Evolutionary conservation across 192 early-diverging fungal species (phyloP), one percentile per base, ranked within the genome.

Genomic region (Backusella macrospora): DNA sequence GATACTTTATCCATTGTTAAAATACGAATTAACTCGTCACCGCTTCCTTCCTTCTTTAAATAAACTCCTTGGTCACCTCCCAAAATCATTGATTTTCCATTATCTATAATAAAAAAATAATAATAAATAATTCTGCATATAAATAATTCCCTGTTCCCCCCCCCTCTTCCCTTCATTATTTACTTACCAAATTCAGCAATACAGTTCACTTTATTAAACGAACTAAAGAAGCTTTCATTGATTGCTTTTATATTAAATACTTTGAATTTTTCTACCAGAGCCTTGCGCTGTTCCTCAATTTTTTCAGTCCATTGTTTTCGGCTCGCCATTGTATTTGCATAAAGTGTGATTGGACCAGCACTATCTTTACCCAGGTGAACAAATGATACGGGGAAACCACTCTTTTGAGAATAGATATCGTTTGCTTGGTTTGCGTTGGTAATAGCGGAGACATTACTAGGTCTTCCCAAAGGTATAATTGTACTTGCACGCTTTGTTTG

Each of bases 51-150:
- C 48, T 88, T 85, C 14, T 84, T 77, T 14, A 90, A 86, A 71
- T 90, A 98, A 21, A 98, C 82, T 8, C 96, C 96, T 40, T 87
- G 80, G 71, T 98, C 95, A 6, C 95, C 92, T 23, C 93, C 96
- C 46, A 97, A 76, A 37, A 95, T 81, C 55, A 97, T 84, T 39
- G 87, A 75, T 10, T 84, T 86, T 64, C 87, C 87, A 73, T 88
- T 26, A 26, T 68, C 26, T 68, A 23, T 0, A 7, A 46, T 5
- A 13, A 44, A 67, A 12, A 18, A 43, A 26, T 2, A 21, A 16
- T 14, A 23, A 21, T 34, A 68, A 5, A 4, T 5, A 12, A 16
- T 12, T 55, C 8, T 23, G 52, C 3, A 12, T 18, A 49, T 34
- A 34, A 34, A n/a, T 23, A 16, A 13, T 6, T n/a, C 10, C 10